Evolutionary conservation across 805 yeast species (phyloP), one percentile per base, ranked within the genome.

Genomic region (Babjeviella inositovora): DNA sequence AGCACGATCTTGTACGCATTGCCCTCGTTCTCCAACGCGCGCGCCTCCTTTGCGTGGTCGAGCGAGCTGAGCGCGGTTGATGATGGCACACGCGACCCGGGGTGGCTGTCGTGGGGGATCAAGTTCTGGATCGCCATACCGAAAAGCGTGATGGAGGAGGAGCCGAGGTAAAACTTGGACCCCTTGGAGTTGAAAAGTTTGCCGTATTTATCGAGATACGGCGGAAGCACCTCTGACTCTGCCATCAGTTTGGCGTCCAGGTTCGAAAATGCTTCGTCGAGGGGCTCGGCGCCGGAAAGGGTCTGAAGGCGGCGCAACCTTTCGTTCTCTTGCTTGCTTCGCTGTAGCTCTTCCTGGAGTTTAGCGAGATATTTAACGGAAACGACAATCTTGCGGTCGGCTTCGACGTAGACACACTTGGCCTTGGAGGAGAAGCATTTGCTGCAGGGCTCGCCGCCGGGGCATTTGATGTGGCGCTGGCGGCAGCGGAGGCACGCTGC

Each of bases 71-170:
- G 8, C 21, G 10, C 10, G 21, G 11, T 23, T 13, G n/a, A 21
- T 16, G 3, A 32, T 28, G 8, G 37, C 29, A 13, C 8, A 8
- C 8, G 33, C 24, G 5, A 23, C 15, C 8, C 27, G 21, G n/a
- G n/a, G n/a, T n/a, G n/a, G n/a, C n/a, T n/a, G n/a, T 16, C n/a
- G 8, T 33, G 8, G 9, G 70, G 61, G 8, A 70, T 61, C 61
- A 71, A 52, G 28, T 70, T 68, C 38, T 74, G 81, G 25, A 77
- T 73, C 32, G 77, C 87, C 27, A 77, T 50, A 5, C 85, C 85
- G 42, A 77, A 77, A 10, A 76, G 44, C 0, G 90, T 76, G 85
- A 77, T 76, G 1, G 87, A 75, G 0, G 85, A 74, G 1, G 84
- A 71, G 0, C 92, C 92, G 17, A 75, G 79, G 37, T 75, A 77